Base-by-base conservation (phyloP, 495 filamentous ascomycete species). In the Clohesyomyces aquaticus region DNA sequence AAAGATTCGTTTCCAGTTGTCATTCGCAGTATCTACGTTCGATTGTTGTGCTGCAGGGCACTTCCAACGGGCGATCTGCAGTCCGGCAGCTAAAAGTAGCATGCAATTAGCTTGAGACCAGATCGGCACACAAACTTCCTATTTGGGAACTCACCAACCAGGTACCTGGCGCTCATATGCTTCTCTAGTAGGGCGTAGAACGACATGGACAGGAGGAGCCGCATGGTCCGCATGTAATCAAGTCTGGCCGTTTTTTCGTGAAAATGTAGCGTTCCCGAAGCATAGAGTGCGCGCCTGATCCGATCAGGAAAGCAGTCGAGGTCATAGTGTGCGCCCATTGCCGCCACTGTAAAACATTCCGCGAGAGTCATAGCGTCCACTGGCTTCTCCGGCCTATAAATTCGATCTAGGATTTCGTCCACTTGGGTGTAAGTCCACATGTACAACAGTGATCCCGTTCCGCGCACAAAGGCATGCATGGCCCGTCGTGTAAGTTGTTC, bases 111-210 rank as follows among this genome's bases (percentile, higher is more conserved):
- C 27, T 27, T 35, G 11, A 22, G 38, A 14, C 22, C n/a, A 26
- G 28, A 2, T 27, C 28, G 43, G 29, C n/a, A 8, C 12, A 45
- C 23, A 3, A 6, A 18, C 11, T 25, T 8, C 8, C 8, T 41
- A 22, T 41, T 14, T 49, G 52, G n/a, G n/a, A 18, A 55, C 68
- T 53, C 51, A 71, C 68, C 63, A 54, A 71, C 41, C 16, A 71
- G 51, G 38, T 67, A 67, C 42, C 68, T 27, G 21, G 68, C 68
- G 45, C 68, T 71, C 59, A 65, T 56, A 25, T 71, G 68, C 55
- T 71, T 71, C 43, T 71, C 64, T 19, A 71, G 22, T 21, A 71
- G 16, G 8, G 68, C 53, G 48, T 67, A 63, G 35, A 67, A 71
- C 0, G 63, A 61, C 58, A 67, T 42, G 18, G 68, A 64, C 11